phyloP scores from a whole-genome alignment of 2,329 filamentous ascomycete genomes.

The Aspergillus sp. region DNA sequence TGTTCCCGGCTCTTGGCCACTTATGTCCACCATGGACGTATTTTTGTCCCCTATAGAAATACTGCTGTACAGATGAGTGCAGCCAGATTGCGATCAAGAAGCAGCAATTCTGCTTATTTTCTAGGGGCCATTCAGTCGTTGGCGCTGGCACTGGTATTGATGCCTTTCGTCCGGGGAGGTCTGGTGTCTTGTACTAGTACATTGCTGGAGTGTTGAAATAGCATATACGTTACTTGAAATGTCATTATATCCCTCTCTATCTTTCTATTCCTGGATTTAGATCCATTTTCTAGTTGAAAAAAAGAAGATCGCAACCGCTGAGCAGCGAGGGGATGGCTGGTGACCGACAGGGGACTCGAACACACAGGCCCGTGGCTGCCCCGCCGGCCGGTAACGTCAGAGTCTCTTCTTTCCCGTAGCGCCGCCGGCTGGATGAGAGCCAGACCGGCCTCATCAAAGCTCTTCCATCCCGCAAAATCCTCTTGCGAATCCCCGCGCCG shows the following conservation, averaged over 20 bases:
- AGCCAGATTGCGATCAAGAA: constrained; percentile 2
- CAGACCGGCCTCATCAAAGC: constrained; percentile 6
- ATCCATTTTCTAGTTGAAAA: too few species aligned
- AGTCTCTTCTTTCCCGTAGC: constrained; percentile 20
- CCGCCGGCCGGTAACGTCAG: constrained; percentile 30
- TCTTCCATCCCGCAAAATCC: constrained; percentile 14
- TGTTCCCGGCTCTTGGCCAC: constrained; percentile 12
- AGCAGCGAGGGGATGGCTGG: background rate
- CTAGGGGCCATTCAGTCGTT: background rate
- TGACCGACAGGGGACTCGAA: background rate
- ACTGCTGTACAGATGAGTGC: constrained; percentile 4
- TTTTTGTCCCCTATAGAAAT: constrained; percentile 12
- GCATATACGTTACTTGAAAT: constrained; percentile 5
- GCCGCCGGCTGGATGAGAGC: constrained; percentile 8
- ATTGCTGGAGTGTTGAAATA: constrained; percentile 17
- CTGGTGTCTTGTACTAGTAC: constrained; percentile 24
- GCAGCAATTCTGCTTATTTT: background rate
- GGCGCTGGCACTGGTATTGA: constrained; percentile 1
- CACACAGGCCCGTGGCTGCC: constrained; percentile 12
- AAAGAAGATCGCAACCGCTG: too few species aligned
- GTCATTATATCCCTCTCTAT: too few species aligned
- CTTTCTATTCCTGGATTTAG: too few species aligned
- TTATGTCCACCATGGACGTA: constrained; percentile 1
- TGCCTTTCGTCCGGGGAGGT: constrained; percentile 3
- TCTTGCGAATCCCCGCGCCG: constrained; percentile 10